Evolutionary conservation across 768 basidiomycete genomes (phyloP).

Genomic region (Termitomyces sp.): DNA sequence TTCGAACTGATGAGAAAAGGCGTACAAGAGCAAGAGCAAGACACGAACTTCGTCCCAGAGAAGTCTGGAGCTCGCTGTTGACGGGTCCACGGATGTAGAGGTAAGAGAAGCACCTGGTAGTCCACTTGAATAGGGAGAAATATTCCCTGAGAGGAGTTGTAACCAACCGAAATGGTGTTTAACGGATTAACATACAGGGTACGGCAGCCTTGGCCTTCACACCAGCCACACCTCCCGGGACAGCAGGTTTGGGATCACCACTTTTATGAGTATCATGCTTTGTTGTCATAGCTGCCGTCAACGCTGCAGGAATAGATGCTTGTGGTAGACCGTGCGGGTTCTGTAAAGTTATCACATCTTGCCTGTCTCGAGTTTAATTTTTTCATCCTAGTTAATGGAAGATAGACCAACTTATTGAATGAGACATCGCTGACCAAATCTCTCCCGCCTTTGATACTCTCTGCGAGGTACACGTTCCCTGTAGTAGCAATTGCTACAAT

Average conservation of each 20-base stretch:
- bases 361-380: constrained; percentile 35
- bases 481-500: constrained; percentile 88
- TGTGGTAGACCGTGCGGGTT: constrained; percentile 80
- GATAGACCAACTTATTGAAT: constrained; percentile 68
- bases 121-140: constrained; percentile 89
- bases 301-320: constrained; percentile 37
- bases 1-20: neutral
- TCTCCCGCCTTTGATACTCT: constrained; percentile 80
- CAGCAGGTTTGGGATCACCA: constrained; percentile 30
- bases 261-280: constrained; percentile 26
- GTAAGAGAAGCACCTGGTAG: constrained; percentile 91
- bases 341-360: constrained; percentile 92
- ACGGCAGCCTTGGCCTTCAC: constrained; percentile 51
- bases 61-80: constrained; percentile 64
- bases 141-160: constrained; percentile 57
- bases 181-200: constrained; percentile 53
- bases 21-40: neutral
- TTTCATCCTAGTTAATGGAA: neutral
- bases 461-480: constrained; percentile 91
- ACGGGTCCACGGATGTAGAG: constrained; percentile 85
- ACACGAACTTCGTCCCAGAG: constrained; percentile 86
- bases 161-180: neutral
- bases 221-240: constrained; percentile 30
- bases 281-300: constrained; percentile 25
- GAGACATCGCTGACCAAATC: constrained; percentile 85